Evolutionary conservation across 805 yeast genomes (phyloP).

Genomic region (Scheffersomyces ergatensis): DNA sequence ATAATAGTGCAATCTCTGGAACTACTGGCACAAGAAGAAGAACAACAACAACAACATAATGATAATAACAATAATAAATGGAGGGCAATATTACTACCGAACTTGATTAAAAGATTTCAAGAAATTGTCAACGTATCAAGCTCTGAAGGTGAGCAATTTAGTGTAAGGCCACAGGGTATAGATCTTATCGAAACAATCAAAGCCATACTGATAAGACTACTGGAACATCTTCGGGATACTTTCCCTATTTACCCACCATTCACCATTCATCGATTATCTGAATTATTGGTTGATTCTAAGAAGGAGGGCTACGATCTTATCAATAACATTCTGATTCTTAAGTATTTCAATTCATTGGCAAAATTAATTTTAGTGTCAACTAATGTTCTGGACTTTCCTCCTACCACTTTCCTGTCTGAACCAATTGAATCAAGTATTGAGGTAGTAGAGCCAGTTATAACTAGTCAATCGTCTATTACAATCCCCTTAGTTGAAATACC

Average conservation of each 20-base stretch:
- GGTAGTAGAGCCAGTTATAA: not conserved
- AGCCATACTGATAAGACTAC: not conserved
- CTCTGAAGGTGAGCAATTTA: constrained; percentile 7
- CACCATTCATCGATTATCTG: constrained; percentile 47
- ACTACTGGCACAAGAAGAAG: no score
- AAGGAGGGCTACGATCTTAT: constrained; percentile 27
- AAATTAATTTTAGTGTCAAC: constrained; percentile 30
- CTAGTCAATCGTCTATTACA: constrained; percentile 3
- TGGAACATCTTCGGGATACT: constrained; percentile 3
- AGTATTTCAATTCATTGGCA: constrained; percentile 43
- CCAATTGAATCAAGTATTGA: not conserved
- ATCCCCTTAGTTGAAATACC: constrained; percentile 25
- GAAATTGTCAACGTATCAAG: constrained; percentile 5
- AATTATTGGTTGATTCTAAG: constrained; percentile 41
- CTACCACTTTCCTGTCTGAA: constrained; percentile 7
- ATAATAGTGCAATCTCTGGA: no score
- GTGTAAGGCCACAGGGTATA: constrained; percentile 8
- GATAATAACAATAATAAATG: no score
- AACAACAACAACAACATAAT: no score
- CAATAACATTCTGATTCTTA: constrained; percentile 28
- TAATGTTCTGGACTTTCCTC: constrained; percentile 21
- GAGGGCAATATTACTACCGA: constrained; percentile 8
- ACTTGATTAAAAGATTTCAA: constrained; percentile 6
- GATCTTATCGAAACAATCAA: constrained; percentile 1
- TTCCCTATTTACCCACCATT: constrained; percentile 41